phyloP scores from a whole-genome alignment of 2,329 filamentous ascomycete species.

The Hirsutella rhossiliensis region DNA sequence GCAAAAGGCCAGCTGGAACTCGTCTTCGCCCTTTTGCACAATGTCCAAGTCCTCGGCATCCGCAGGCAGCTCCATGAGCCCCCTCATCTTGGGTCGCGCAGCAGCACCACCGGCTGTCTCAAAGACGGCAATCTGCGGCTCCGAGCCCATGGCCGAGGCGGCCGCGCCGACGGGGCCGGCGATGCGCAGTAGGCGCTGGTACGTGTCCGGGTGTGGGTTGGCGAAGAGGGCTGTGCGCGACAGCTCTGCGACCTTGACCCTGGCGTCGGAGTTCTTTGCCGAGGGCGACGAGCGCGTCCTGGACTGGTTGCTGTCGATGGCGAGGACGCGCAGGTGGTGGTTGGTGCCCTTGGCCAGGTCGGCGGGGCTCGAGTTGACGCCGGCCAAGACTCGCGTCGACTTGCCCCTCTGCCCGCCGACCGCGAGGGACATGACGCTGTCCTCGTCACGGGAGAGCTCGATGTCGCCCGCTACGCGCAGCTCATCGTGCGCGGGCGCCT shows the following conservation, averaged over 20 bases:
- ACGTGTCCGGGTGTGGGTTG: conserved; percentile 35
- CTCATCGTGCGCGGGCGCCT: conserved; percentile 52
- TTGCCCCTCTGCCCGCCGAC: conserved; percentile 41
- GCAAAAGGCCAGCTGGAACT: conserved; percentile 68
- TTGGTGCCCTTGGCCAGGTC: conserved; percentile 68
- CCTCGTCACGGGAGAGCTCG: conserved; percentile 71
- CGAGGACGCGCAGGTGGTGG: conserved; percentile 70
- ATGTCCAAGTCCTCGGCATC: conserved; percentile 63
- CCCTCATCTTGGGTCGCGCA: conserved; percentile 32
- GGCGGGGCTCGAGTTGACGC: conserved; percentile 69
- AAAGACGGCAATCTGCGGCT: conserved; percentile 72
- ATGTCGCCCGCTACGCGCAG: conserved; percentile 58
- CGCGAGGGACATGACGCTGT: conserved; percentile 76
- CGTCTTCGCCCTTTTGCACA: conserved; percentile 42
- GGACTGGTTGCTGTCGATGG: conserved; percentile 33
- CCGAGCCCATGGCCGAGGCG: conserved; percentile 64
- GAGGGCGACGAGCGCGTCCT: conserved; percentile 19
- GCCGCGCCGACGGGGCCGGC: conserved; percentile 61
- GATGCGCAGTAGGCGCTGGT: conserved; percentile 47
- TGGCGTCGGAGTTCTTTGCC: conserved; percentile 12
- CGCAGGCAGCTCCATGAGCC: conserved; percentile 35
- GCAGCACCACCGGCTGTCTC: conserved; percentile 35
- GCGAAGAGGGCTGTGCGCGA: conserved; percentile 41
- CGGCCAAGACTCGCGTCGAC: conserved; percentile 49
- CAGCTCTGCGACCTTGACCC: conserved; percentile 34